phyloP scores from a whole-genome alignment of 176 grass and related monocot species.

The Carex littledalei region DNA sequence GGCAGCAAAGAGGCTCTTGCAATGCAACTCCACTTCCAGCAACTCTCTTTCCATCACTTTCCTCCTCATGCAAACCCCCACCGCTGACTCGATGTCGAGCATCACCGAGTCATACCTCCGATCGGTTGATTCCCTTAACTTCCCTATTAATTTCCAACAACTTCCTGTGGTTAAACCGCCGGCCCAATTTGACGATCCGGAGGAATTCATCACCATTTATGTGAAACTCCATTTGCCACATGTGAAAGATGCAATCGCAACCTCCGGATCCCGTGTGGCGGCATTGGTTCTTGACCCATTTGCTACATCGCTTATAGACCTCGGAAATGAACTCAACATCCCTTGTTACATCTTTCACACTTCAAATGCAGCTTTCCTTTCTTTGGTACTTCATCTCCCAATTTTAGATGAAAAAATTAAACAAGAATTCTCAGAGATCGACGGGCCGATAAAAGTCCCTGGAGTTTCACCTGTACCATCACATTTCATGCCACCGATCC shows the following conservation, averaged over 20 bases:
- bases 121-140: background rate
- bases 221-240: conserved; percentile 35
- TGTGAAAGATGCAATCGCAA: conserved; percentile 16
- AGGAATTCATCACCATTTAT: conserved; percentile 51
- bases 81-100: background rate
- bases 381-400: conserved; percentile 40
- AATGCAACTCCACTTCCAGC: background rate
- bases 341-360: conserved; percentile 50
- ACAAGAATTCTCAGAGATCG: conserved; percentile 21
- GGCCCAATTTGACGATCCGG: background rate
- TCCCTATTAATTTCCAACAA: conserved; percentile 30
- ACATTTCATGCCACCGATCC: conserved; percentile 4
- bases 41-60: background rate
- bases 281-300: conserved; percentile 53
- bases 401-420: conserved; percentile 21
- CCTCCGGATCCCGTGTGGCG: background rate
- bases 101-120: conserved; percentile 1
- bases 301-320: conserved; percentile 39
- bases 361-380: conserved; percentile 20
- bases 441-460: conserved; percentile 28
- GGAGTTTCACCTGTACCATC: conserved; percentile 38
- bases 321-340: conserved; percentile 17
- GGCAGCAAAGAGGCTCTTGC: background rate
- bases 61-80: conserved; percentile 14
- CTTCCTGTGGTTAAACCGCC: conserved; percentile 34